Evolutionary conservation across 1,284 basidiomycete genomes (phyloP), one percentile per base, ranked within the genome.

Genomic region (Cerioporus squamosus): DNA sequence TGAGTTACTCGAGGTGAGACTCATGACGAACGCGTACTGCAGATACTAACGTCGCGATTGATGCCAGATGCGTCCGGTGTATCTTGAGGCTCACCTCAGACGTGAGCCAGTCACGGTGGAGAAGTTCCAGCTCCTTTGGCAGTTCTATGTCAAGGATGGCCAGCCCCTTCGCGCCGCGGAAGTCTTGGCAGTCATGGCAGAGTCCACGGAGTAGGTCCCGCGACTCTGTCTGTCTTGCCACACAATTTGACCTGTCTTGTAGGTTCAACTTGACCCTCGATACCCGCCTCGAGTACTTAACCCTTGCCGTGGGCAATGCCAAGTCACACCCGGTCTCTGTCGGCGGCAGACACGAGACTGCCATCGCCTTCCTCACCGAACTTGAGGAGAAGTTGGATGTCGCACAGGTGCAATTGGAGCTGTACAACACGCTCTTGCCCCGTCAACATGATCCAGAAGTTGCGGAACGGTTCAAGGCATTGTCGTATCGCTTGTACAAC

Each of bases 351-450:
- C 89, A 93, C 66, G 95, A 94, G 72, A 88, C 87, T 20, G 90
- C 91, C 10, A 94, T 98, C 55, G 90, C 93, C 48, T 97, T 98
- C 79, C 82, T 97, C 24, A 93, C 91, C 0, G 91, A 95, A 63
- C 79, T 98, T 17, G 96, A 98, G 76, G 97, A 99, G 75, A 95
- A 95, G 72, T 83, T 99, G 9, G 97, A 99, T 57, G 97, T 99
- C 14, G 94, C 95, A 3, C 93, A 97, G 75, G 95, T 99, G 9
- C 97, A 99, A 71, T 80, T 97, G 40, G 95, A 98, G 74, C 84
- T 96, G 45, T 91, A 88, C 72, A 82, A 87, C 61, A 77, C 79
- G 1, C 81, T 93, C 42, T 72, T 85, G 17, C 83, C 83, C 15
- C 83, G 85, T 66, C 79, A 90, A 24, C 74, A 81, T 60, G 83